phyloP scores from a whole-genome alignment of 345 rosid genomes.

The Brassica napus region DNA sequence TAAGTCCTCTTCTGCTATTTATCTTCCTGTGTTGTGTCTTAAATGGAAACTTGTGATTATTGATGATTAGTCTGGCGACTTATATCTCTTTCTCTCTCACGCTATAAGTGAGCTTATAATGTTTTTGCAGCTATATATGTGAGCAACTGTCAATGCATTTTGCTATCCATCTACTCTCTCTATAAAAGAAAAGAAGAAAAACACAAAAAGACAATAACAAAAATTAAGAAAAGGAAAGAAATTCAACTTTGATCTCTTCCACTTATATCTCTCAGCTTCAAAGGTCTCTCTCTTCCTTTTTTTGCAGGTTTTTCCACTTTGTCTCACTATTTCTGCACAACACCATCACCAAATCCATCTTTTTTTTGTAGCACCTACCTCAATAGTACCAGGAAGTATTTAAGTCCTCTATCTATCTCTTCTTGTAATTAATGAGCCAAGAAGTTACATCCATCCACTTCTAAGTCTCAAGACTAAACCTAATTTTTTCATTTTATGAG shows the following conservation, averaged over 20 bases:
- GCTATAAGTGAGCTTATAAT: neutral
- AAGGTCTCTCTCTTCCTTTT: neutral
- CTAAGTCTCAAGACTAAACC: neutral
- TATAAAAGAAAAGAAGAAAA: conserved; percentile 17
- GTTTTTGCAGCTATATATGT: conserved; percentile 17
- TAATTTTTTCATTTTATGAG: neutral
- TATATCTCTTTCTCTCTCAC: conserved; percentile 35
- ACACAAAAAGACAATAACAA: conserved; percentile 15
- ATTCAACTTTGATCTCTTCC: conserved; percentile 32
- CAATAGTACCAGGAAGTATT: conserved; percentile 14
- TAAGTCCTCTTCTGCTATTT: conserved; percentile 31
- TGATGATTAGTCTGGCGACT: conserved; percentile 35
- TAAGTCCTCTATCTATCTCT: conserved; percentile 2
- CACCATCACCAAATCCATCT: conserved; percentile 17
- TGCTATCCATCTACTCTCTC: conserved; percentile 27
- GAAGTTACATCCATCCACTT: neutral
- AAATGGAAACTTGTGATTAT: conserved; percentile 41
- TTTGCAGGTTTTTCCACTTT: conserved; percentile 26
- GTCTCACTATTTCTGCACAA: conserved; percentile 39
- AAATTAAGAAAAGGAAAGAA: conserved; percentile 6
- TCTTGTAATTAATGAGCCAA: conserved; percentile 10
- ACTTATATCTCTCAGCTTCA: conserved; percentile 22
- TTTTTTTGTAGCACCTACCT: conserved; percentile 17
- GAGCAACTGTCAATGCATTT: conserved; percentile 10
- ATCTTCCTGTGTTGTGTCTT: conserved; percentile 30